Percentiles rank a stretch among this genome's conserved stretches.
Evolutionary conservation across 2,329 filamentous ascomycete species (phyloP).

Genomic region (Penicillium rolfsii): DNA sequence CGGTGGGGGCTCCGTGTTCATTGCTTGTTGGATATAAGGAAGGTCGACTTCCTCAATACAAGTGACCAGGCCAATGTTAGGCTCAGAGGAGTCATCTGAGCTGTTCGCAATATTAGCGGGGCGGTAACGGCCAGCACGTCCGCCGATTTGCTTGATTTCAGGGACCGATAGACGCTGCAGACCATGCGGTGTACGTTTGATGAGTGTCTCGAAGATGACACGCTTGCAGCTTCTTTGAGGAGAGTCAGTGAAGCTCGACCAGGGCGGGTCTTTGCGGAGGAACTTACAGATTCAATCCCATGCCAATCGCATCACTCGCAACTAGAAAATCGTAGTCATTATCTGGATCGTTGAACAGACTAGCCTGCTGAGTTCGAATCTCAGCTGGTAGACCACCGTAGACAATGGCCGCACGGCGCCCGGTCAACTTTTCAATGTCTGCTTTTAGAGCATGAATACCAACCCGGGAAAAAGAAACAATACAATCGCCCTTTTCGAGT

Average conservation of each 20-base stretch:
- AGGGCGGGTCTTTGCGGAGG: neutral
- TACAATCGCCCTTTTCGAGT: conserved; percentile 84
- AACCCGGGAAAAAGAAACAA: conserved; percentile 84
- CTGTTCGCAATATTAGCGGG: conserved; percentile 55
- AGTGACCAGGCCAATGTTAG: conserved; percentile 72
- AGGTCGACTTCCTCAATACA: conserved; percentile 75
- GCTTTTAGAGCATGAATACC: conserved; percentile 78
- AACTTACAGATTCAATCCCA: conserved; percentile 86
- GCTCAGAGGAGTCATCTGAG: conserved; percentile 22
- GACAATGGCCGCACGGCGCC: conserved; percentile 83
- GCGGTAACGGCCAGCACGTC: conserved; percentile 84
- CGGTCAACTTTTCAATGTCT: conserved; percentile 74
- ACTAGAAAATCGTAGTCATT: conserved; percentile 96
- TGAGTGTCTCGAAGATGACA: conserved; percentile 78
- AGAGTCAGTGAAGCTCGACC: conserved; percentile 19
- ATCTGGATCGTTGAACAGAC: conserved; percentile 89
- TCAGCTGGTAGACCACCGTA: conserved; percentile 92
- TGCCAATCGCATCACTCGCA: conserved; percentile 93
- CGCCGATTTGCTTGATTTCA: conserved; percentile 92
- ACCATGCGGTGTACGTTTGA: conserved; percentile 69
- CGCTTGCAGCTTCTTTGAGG: conserved; percentile 71
- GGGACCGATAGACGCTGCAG: conserved; percentile 66
- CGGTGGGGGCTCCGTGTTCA: conserved; percentile 65
- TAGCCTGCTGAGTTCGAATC: conserved; percentile 86
- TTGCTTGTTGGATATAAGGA: conserved; percentile 61